Evolutionary conservation across 208 protist species (phyloP), one percentile per base, ranked within the genome.

Genomic region (Trypanosoma theileri): DNA sequence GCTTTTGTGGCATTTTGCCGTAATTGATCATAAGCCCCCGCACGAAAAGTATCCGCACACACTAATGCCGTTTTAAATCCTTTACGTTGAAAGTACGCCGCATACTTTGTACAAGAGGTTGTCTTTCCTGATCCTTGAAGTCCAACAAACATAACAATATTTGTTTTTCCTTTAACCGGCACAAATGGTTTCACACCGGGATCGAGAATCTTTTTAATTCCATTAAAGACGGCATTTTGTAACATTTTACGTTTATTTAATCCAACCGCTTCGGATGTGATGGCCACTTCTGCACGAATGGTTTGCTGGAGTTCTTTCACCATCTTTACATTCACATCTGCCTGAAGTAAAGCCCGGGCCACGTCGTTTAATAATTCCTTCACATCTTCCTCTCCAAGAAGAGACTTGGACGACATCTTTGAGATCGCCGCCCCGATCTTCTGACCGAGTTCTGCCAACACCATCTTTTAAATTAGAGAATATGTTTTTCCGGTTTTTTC

Each of bases 71-170:
- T 81, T 73, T 98, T 98, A 73, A 92, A 97, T 10, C 97, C 97
- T 69, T 99, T 99, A 19, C 88, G 82, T 77, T 98, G 81, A 80
- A 98, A 98, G 80, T 96, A 97, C 21, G 93, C 85, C 1, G 94
- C 98, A 72, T 98, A 97, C 79, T 99, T 99, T 51, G 98, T 99
- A 69, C 97, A 98, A 14, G 98, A 99, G 4, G 99, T 99, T 8
- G 99, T 99, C 78, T 97, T 97, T 58, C 95, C 95, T n/a, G 91
- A 84, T 42, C 94, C 98, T 73, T 99, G 99, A 57, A 99, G 88
- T 50, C 99, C 99, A 2, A 99, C 98, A 85, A 99, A 99, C 98
- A 99, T 99, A 59, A 99, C 95, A 14, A 99, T 89, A 77, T 98
- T 99, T 7, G 89, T 73, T 75, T 97, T 96, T 42, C 97, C 96